Conservation (phyloP, 2,329 filamentous ascomycete species). For the Juglanconis oblonga region DNA sequence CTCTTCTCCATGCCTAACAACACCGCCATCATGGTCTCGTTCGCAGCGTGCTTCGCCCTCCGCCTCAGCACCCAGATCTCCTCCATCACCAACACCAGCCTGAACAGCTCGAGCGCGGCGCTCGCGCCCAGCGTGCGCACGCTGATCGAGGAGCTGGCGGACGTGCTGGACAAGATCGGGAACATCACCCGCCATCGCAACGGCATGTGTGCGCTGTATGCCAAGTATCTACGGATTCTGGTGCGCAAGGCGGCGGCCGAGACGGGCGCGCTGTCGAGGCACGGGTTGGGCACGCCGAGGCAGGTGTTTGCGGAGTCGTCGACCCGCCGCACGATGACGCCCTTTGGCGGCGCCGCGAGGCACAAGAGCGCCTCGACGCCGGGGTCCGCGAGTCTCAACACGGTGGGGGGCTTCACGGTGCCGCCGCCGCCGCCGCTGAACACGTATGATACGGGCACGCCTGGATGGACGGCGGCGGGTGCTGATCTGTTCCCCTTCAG, state of each 20-base stretch:
- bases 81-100: constrained; percentile 44
- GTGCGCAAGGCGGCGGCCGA: constrained; percentile 34
- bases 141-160: constrained; percentile 66
- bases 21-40: constrained; percentile 75
- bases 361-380: neutral
- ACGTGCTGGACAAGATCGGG: constrained; percentile 67
- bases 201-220: constrained; percentile 57
- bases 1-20: constrained; percentile 77
- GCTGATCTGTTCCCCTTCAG: constrained; percentile 58
- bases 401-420: constrained; percentile 11
- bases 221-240: constrained; percentile 43
- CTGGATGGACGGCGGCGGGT: constrained; percentile 34
- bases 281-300: constrained; percentile 12
- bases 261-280: constrained; percentile 8
- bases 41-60: constrained; percentile 68
- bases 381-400: neutral
- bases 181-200: constrained; percentile 63
- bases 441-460: constrained; percentile 24
- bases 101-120: constrained; percentile 2
- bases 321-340: neutral
- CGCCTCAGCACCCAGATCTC: constrained; percentile 59
- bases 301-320: neutral
- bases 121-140: constrained; percentile 61
- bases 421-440: constrained; percentile 21
- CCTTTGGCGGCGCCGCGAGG: neutral